phyloP scores from a whole-genome alignment of 495 filamentous ascomycete genomes.

The Neurospora sp. region DNA sequence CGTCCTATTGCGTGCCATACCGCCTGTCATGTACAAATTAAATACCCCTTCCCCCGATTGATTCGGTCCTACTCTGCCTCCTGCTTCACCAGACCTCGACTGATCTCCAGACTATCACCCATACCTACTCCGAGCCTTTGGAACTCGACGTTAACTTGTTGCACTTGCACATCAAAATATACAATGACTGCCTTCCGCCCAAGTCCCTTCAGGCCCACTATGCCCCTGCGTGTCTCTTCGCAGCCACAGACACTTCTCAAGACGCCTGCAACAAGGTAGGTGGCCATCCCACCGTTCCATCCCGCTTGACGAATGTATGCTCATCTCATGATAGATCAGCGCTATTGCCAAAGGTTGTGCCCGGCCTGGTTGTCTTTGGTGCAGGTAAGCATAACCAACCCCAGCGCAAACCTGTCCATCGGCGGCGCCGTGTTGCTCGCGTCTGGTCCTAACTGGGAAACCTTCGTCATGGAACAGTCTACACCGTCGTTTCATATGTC shows the following conservation, averaged over 20 bases:
- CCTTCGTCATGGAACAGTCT: constrained; percentile 11
- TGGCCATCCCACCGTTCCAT: background rate
- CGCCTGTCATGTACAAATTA: background rate
- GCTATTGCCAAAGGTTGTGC: constrained; percentile 2
- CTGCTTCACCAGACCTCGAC: background rate
- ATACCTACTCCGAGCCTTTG: background rate
- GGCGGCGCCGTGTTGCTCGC: background rate
- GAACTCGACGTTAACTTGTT: background rate
- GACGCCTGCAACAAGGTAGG: background rate
- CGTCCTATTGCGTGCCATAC: background rate
- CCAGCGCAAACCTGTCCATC: background rate
- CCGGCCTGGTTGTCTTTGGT: constrained; percentile 18
- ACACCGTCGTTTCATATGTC: constrained; percentile 22
- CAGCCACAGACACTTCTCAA: background rate
- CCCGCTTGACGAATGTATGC: background rate
- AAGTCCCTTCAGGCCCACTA: background rate
- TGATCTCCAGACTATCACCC: background rate
- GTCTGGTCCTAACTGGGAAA: background rate
- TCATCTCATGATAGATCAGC: background rate
- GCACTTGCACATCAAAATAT: background rate
- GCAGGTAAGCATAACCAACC: constrained; percentile 12
- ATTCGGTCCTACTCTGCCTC: background rate
- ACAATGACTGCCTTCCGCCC: background rate
- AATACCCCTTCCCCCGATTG: background rate
- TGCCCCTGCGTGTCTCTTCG: background rate